Evolutionary conservation across 2,329 filamentous ascomycete genomes (phyloP), one percentile per base, ranked within the genome.

Genomic region (Colletotrichum chrysophilum): DNA sequence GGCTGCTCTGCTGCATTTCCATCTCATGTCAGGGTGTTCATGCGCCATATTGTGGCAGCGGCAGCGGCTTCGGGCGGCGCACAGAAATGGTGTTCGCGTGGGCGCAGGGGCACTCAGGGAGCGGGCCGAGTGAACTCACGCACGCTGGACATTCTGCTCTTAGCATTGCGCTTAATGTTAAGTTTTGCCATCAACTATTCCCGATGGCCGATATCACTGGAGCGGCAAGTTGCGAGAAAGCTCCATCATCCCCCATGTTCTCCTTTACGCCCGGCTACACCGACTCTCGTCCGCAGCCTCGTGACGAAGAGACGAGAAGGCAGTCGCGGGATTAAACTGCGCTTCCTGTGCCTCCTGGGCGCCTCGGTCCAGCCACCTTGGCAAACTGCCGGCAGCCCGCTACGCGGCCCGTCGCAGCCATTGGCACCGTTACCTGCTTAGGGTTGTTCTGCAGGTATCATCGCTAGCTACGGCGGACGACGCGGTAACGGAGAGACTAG

Each of bases 331-430:
- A 67, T n/a, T 38, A 18, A 26, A 28, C 36, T 52, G 61, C 26
- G 36, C 36, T 13, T 16, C 10, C 64, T 58, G 64, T 73, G 70
- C 73, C 73, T 56, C 70, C 32, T 60, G 21, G 70, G 69, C 62
- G 30, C 69, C 34, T 71, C 34, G 34, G 68, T 52, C 18, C 18
- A 26, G n/a, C 24, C 21, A 61, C 8, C 68, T 75, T 62, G 72
- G 72, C 72, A 56, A 75, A 71, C 68, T 75, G 62, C 69, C 62
- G 68, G 30, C 55, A 72, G 52, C 55, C 61, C 71, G 26, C 26
- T 38, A 62, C n/a, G 62, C 62, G 61, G 18, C 52, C 62, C 26
- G 55, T 67, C n/a, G 62, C 62, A 67, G 18, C 52, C 62, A 62
- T 62, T 43, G 55, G 38, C 38, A 62, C 55, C 67, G 10, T 67